Evolutionary conservation across 352 stramenopile species (phyloP), one percentile per base, ranked within the genome.

Genomic region (Globisporangium heterothallicum): DNA sequence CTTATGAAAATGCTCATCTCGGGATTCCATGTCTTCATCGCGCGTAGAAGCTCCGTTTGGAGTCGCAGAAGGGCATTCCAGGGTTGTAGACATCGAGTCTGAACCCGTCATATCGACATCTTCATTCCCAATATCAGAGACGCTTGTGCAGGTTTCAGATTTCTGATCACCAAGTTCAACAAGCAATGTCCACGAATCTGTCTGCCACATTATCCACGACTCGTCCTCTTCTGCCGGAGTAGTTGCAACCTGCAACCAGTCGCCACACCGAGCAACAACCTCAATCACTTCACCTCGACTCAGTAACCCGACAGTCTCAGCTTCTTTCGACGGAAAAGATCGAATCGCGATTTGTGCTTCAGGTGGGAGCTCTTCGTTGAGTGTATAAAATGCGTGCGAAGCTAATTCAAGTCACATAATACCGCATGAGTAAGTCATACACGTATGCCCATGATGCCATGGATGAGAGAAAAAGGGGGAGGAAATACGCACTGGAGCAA

Each of bases 171-270:
- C 22, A 0, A 70, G 53, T 35, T 86, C 72, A 25, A 64, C 66
- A n/a, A 88, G 66, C 24, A 88, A 35, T 14, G 74, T 51, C 48
- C 74, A 53, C 13, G 61, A 59, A 40, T 74, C 74, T 14, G 70
- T 86, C 26, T 64, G 63, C 63, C 71, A 81, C 79, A 90, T 90
- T 48, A 88, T 86, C 79, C 79, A 88, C 42, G 62, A 64, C 32
- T 70, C 73, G 2, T 59, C 25, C 3, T 43, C 14, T 6, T 36
- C 35, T 24, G 27, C 34, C 45, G 40, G 53, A 34, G 53, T 8
- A 12, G 45, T 22, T n/a, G 46, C 44, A 53, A 88, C 63, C 42
- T 75, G 65, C 32, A 91, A 53, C 80, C 80, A 88, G 19, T 73
- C 67, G 1, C 64, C 77, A 22, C 67, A 69, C 8, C 64, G 59